Base-by-base conservation (phyloP, 176 grass and related monocot genomes). In the Phoenix roebelenii region DNA sequence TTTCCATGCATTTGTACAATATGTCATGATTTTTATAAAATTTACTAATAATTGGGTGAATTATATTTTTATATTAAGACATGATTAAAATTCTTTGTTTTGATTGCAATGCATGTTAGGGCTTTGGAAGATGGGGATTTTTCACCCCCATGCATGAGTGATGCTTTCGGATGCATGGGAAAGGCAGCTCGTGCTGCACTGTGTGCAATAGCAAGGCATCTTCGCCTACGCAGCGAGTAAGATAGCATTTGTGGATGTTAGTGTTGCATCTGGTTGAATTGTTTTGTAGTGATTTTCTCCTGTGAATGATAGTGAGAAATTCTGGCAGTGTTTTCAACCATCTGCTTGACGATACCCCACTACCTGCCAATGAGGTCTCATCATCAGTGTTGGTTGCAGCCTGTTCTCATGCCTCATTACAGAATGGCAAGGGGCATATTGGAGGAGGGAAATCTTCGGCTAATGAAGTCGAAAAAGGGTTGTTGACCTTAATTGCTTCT, bases 261-360 rank as follows among this genome's bases (percentile, higher is more conserved):
- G 7, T 44, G 1, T 44, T 44, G 35, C 9, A 44, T 44, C 9
- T 44, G 35, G 35, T 44, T 12, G 2, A 12, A 44, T 12, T 65
- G 10, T 57, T 54, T 60, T 52, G 52, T 58, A 23, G 10, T 51
- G 32, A 59, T 25, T 76, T 14, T 66, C 56, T 24, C 51, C 5
- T 0, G 19, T 63, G n/a, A 54, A 18, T 22, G 15, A 25, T 73
- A 18, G 4, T 44, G 35, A 16, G 18, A 69, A 55, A 14, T 74
- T 68, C 5, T 59, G 59, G 59, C 77, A 94, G 84, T 61, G 77
- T 77, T 64, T 94, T 94, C 59, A 79, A 68, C 58, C 77, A 82
- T 79, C 79, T 85, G 67, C 84, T 94, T 54, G 89, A 94, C 52
- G 89, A 94, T 52, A 81, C 64, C 61, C 84, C 89, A 10, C 75